Percentiles rank a stretch among this genome's conserved stretches.
Evolutionary conservation across 1,139 yeast species (phyloP).

Genomic region (Protomyces inouyei): DNA sequence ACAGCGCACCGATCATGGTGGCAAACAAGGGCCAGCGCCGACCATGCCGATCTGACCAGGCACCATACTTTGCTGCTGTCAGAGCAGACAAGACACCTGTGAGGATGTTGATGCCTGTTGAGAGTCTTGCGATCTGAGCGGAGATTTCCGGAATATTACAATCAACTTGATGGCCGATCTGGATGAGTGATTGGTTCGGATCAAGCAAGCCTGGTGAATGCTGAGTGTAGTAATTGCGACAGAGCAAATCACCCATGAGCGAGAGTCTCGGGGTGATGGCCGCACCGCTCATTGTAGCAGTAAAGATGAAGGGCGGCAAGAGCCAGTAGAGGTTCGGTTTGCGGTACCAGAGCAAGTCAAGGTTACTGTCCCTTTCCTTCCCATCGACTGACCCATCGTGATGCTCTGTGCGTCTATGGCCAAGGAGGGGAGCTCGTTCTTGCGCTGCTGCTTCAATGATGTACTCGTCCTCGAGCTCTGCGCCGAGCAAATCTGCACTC

Average conservation of each 20-base stretch:
- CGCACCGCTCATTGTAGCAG: constrained; percentile 31
- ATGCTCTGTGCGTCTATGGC: neutral
- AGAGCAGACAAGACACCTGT: constrained; percentile 30
- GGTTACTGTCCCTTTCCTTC: constrained; percentile 2
- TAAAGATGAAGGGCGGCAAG: constrained; percentile 31
- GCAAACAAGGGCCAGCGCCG: constrained; percentile 30
- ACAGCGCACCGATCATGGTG: constrained; percentile 30
- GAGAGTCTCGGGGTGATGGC: constrained; percentile 32
- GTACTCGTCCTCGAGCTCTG: neutral
- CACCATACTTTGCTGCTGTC: constrained; percentile 30
- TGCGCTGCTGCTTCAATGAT: neutral
- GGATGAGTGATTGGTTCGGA: neutral
- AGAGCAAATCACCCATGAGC: constrained; percentile 28
- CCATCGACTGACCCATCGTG: neutral
- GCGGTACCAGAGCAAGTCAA: constrained; percentile 1
- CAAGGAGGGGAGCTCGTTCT: neutral
- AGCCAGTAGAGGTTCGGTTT: constrained; percentile 25
- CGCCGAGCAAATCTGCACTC: neutral
- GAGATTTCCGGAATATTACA: constrained; percentile 33
- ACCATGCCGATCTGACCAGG: constrained; percentile 33
- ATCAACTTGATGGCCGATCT: neutral
- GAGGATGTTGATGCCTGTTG: constrained; percentile 28
- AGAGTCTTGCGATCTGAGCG: constrained; percentile 29
- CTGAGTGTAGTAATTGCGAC: constrained; percentile 29
- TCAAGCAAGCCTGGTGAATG: constrained; percentile 1